Base-by-base conservation (phyloP, 371 early-diverging fungal genomes). In the Lichtheimia corymbifera region DNA sequence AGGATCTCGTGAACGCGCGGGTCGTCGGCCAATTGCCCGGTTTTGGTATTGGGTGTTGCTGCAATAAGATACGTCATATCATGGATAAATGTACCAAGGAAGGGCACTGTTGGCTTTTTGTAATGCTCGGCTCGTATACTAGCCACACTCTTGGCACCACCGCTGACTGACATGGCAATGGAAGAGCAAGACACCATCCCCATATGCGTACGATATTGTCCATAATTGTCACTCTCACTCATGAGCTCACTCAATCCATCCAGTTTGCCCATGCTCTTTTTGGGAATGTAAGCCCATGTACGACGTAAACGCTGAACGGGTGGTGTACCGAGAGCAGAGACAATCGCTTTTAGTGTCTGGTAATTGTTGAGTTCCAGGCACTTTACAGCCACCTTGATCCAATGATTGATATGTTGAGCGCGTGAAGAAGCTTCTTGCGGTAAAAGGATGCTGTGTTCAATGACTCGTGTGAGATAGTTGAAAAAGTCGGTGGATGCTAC, bases 401-500 rank as follows among this genome's bases (percentile, higher is more conserved):
- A 93, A 53, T 82, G 74, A 55, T 87, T 79, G 27, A 92, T 85
- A 17, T 79, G 76, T 53, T 83, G 83, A 0, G 90, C 89, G 5
- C 93, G 79, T 7, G 79, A 79, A 0, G 85, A 77, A 4, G 88
- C 82, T 40, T 82, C 83, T 42, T 79, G 74, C 0, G 86, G 86
- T 40, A 83, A 72, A 28, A 93, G 70, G 41, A 93, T 83, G 5
- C 89, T 82, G 57, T 82, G 82, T 67, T 93, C 93, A 44, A 93
- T 84, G 57, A 86, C 63, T 9, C 93, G 81, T 6, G 92, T 90
- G 22, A 91, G 61, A 63, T 90, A 92, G 62, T 93, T 93, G 81
- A 93, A 93, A 69, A 91, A 90, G 59, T 91, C 92, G 14, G 91
- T 87, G 1, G 87, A 87, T 3, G 89, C 88, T 25, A 86, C 87